Conservation (phyloP, 2,329 filamentous ascomycete genomes). For the Coniochaeta sp. region DNA sequence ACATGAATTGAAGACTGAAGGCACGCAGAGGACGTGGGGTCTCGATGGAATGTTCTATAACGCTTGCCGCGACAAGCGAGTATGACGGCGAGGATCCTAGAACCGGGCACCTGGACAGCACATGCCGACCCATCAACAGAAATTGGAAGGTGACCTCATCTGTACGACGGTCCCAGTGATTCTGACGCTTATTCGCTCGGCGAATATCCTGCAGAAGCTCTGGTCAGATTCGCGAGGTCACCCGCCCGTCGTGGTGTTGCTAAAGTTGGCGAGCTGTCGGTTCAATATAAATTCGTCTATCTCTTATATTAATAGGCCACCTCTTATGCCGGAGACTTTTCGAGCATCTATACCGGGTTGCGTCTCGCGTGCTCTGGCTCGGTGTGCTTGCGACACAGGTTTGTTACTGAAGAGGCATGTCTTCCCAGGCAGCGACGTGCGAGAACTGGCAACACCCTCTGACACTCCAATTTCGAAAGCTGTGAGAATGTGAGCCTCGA, state of each 20-base stretch:
- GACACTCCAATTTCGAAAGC: background rate
- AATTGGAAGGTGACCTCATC: constrained; percentile 3
- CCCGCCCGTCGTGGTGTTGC: background rate
- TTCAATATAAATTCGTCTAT: constrained; percentile 2
- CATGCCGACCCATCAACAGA: background rate
- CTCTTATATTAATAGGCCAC: constrained; percentile 4
- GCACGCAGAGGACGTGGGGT: background rate
- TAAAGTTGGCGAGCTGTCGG: background rate
- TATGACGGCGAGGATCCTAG: background rate
- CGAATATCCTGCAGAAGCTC: background rate
- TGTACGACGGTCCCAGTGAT: constrained; percentile 1
- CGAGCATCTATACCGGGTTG: background rate
- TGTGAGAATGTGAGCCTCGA: background rate
- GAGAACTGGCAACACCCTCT: background rate
- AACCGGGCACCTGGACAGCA: background rate
- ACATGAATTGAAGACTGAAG: background rate
- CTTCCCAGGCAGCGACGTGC: background rate
- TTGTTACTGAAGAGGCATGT: background rate
- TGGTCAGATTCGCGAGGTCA: constrained; percentile 5
- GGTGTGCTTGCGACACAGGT: background rate
- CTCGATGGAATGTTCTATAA: background rate
- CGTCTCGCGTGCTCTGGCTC: background rate
- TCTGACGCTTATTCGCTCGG: constrained; percentile 1
- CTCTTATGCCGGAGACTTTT: background rate
- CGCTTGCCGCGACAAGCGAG: background rate